Conservation (phyloP, 2,329 filamentous ascomycete genomes). For the Ustilaginoidea virens region DNA sequence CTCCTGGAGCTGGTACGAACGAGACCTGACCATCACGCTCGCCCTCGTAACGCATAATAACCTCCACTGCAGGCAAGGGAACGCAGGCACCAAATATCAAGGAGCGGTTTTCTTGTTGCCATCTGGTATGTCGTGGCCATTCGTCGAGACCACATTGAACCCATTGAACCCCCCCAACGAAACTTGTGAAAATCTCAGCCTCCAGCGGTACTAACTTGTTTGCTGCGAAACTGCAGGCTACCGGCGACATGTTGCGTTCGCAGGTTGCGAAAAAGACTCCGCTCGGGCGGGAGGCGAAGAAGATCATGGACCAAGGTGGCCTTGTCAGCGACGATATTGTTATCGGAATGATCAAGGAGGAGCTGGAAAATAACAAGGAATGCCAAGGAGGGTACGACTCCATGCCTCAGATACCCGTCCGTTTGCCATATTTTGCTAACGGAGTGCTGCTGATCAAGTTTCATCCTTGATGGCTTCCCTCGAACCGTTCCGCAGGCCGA, state of each 20-base stretch:
- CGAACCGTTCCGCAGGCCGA: slow-evolving; percentile 92
- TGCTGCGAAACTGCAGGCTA: slow-evolving; percentile 46
- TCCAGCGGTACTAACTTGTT: too few relatives aligned
- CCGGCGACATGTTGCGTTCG: slow-evolving; percentile 96
- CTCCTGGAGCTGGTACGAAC: slow-evolving; percentile 87
- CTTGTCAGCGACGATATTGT: slow-evolving; percentile 98
- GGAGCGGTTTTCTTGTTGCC: slow-evolving; percentile 94
- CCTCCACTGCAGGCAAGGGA: slow-evolving; percentile 62
- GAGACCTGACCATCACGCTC: too few relatives aligned
- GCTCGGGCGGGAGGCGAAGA: slow-evolving; percentile 92
- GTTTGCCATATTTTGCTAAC: not conserved
- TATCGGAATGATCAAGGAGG: slow-evolving; percentile 98
- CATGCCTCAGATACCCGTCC: not conserved
- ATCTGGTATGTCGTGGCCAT: slow-evolving; percentile 55
- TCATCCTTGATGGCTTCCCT: slow-evolving; percentile 98
- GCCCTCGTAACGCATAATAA: slow-evolving; percentile 1
- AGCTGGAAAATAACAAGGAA: slow-evolving; percentile 85
- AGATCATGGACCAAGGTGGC: slow-evolving; percentile 98
- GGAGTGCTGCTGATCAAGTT: slow-evolving; percentile 36
- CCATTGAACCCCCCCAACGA: too few relatives aligned
- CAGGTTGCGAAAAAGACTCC: slow-evolving; percentile 96
- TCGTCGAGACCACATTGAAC: too few relatives aligned
- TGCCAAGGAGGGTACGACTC: slow-evolving; percentile 76
- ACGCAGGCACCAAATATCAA: slow-evolving; percentile 97
- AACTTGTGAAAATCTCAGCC: too few relatives aligned